Conservation (phyloP, 1,139 yeast species). For the Candida dubliniensis region DNA sequence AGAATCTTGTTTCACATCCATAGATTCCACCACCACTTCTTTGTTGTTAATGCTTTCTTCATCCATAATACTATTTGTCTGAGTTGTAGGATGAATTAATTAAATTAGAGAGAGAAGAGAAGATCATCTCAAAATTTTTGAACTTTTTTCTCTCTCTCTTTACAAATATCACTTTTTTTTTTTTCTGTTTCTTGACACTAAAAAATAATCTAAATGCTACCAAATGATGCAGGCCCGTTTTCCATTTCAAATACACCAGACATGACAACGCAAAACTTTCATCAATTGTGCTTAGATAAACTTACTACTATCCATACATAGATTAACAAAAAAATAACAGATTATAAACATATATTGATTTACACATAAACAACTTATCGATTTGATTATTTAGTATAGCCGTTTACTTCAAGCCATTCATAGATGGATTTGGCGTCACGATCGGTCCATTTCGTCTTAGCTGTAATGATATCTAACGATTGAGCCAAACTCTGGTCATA, state of each 20-base stretch:
- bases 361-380: neutral
- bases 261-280: too few species aligned
- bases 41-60: neutral
- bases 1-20: neutral
- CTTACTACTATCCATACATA: too few species aligned
- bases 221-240: neutral
- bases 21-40: neutral
- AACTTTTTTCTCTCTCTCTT: too few species aligned
- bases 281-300: too few species aligned
- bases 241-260: too few species aligned
- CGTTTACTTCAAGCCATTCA: constrained; percentile 53
- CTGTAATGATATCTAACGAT: constrained; percentile 62
- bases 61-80: neutral
- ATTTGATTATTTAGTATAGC: constrained; percentile 29
- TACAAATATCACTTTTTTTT: too few species aligned
- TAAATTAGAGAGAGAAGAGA: neutral
- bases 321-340: too few species aligned
- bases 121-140: constrained; percentile 4
- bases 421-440: constrained; percentile 59
- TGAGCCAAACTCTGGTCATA: constrained; percentile 74
- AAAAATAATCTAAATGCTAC: neutral
- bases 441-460: constrained; percentile 64
- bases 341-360: neutral
- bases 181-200: too few species aligned
- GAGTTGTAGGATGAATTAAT: neutral